Evolutionary conservation across 805 yeast species (phyloP).

Genomic region (Lipomyces sp.): DNA sequence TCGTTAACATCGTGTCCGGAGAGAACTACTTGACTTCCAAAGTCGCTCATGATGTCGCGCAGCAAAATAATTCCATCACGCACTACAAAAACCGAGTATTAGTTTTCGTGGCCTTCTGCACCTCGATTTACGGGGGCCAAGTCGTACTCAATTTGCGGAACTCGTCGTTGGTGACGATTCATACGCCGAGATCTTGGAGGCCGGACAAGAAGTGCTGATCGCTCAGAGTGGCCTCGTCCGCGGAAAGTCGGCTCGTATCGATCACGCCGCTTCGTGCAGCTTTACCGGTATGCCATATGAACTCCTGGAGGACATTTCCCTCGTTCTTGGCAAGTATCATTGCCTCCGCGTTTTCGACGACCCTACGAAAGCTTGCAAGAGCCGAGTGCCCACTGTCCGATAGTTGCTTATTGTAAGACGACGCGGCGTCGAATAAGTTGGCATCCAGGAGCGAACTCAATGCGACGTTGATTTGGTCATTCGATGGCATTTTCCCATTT

Average conservation of each 20-base stretch:
- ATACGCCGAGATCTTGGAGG: slow-evolving; percentile 18
- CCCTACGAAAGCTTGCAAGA: slow-evolving; percentile 8
- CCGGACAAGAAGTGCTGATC: slow-evolving; percentile 15
- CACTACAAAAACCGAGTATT: slow-evolving; percentile 2
- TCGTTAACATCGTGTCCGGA: slow-evolving; percentile 5
- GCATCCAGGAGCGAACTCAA: slow-evolving; percentile 16
- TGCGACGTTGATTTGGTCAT: slow-evolving; percentile 27
- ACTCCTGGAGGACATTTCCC: slow-evolving; percentile 25
- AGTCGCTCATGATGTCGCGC: slow-evolving; percentile 25
- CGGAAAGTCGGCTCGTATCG: background rate
- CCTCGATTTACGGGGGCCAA: background rate
- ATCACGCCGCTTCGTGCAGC: background rate
- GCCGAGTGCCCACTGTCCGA: slow-evolving; percentile 19
- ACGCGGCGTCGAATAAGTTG: slow-evolving; percentile 5
- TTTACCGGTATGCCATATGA: slow-evolving; percentile 22
- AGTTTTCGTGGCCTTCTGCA: background rate
- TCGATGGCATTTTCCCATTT: slow-evolving; percentile 28
- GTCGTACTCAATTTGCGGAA: slow-evolving; percentile 26
- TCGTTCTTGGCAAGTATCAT: slow-evolving; percentile 23
- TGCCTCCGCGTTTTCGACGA: slow-evolving; percentile 11
- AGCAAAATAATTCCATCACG: slow-evolving; percentile 16
- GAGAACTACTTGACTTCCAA: background rate
- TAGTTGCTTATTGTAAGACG: slow-evolving; percentile 9
- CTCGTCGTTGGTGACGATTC: slow-evolving; percentile 27
- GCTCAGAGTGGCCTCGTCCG: slow-evolving; percentile 15